Evolutionary conservation across 208 protist genomes (phyloP), one percentile per base, ranked within the genome.

Genomic region (Dictyostelium gargantuum): DNA sequence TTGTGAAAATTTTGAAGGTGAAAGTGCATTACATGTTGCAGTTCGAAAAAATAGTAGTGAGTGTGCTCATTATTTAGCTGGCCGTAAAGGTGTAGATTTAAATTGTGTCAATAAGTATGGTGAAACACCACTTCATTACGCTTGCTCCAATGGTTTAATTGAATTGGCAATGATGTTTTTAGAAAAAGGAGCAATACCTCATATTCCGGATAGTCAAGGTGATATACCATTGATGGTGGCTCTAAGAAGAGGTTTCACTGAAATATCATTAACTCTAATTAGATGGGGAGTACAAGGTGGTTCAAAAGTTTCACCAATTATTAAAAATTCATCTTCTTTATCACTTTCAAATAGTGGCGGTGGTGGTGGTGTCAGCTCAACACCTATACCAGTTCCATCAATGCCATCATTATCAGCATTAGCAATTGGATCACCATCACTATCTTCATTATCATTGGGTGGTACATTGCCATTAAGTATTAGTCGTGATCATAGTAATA

Each of bases 191-290:
- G 66, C 68, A 8, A 66, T 44, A 8, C 68, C 82, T 29, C 82
- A 89, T 79, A 35, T 58, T 6, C 82, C 32, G 9, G 82, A 89
- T 29, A 15, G 68, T 38, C 82, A 89, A 54, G 82, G 82, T 48
- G 82, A 89, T 40, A 89, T 89, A 17, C 82, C 82, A 38, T 19
- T 89, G 1, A 89, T 89, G 82, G 82, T 79, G 1, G 66, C 82
- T 3, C 19, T 89, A 1, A 44, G 66, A 46, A 89, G 76, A 35
- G 82, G 82, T 4, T 89, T 68, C 10, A 89, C 82, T 42, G 82
- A 89, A 32, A 89, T 89, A 21, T 74, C 82, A 42, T 11, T 89
- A 6, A 74, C 82, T n/a, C 17, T 89, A 11, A 79, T 89, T 79
- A 26, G 82, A n/a, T 89, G 82, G 82, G 82, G 82, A 32, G 82